Conservation (phyloP, 2,329 filamentous ascomycete species). For the Ceratocystis harringtonii region DNA sequence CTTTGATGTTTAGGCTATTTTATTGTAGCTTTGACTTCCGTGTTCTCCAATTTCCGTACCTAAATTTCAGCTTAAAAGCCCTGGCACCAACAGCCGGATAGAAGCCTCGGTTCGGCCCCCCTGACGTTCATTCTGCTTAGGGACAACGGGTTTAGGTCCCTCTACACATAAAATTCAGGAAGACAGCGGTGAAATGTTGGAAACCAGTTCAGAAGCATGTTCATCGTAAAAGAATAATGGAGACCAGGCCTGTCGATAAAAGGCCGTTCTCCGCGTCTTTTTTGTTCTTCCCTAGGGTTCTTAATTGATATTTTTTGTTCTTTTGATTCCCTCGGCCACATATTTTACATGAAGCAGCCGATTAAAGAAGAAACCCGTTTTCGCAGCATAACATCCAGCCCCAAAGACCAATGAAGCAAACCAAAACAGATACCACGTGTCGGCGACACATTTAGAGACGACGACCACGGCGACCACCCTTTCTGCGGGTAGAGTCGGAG, state of each 20-base stretch:
- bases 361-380: slow-evolving; percentile 18
- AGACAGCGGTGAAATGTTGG: slow-evolving; percentile 10
- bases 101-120: background rate
- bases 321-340: slow-evolving; percentile 18
- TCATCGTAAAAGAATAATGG: slow-evolving; percentile 18
- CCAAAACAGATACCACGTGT: slow-evolving; percentile 16
- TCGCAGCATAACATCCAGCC: slow-evolving; percentile 16
- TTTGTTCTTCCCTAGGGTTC: slow-evolving; percentile 18
- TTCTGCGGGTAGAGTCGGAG: slow-evolving; percentile 97
- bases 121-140: too few relatives aligned
- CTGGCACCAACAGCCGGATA: background rate
- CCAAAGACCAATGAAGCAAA: slow-evolving; percentile 15
- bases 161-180: background rate
- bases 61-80: background rate
- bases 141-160: background rate
- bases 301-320: slow-evolving; percentile 17
- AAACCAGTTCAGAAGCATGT: slow-evolving; percentile 18
- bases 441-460: slow-evolving; percentile 59
- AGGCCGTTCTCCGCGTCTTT: slow-evolving; percentile 18
- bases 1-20: background rate
- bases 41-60: background rate
- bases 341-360: slow-evolving; percentile 16
- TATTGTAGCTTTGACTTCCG: too few relatives aligned
- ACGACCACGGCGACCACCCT: slow-evolving; percentile 99
- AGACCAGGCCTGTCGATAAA: slow-evolving; percentile 15